Evolutionary conservation across 1,284 basidiomycete species (phyloP), one percentile per base, ranked within the genome.

Genomic region (Leccinum griseonigrum): DNA sequence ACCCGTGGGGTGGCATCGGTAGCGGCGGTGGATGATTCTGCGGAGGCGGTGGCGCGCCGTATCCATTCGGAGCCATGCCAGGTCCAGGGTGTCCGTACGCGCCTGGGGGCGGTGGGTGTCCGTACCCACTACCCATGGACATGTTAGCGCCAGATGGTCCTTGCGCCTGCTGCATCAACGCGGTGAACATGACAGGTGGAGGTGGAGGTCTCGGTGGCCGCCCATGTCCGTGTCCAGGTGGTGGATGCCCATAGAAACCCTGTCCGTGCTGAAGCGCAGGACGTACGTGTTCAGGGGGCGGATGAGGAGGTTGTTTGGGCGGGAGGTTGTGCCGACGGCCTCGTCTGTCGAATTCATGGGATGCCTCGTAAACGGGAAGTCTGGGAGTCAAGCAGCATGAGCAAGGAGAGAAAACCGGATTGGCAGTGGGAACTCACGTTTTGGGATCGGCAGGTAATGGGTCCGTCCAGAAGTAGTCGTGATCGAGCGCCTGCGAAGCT

Each of bases 381-480:
- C 91, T 94, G 32, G 2, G 14, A 13, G 38, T 31, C 61, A 54
- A 31, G 46, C 4, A 57, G 53, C 46, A 46, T 61, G 52, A 61
- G 32, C n/a, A 32, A 53, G n/a, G 13, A 46, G 31, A 22, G n/a
- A 31, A 60, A 52, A 48, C 3, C 2, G 9, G 57, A 58, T 59
- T 34, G 10, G 52, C n/a, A 46, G 10, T 56, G 58, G 54, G 26
- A 3, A 79, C 86, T 66, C 66, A 94, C 93, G 84, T 84, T 73
- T 88, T 90, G 0, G 91, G 87, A 76, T 91, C 89, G n/a, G 91
- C 92, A 14, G 93, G 89, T 32, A 92, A 69, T 0, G 93, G 93
- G 65, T 92, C 87, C 0, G 86, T 89, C 91, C 92, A 96, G 76
- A 97, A 97, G 77, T 97, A 97, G 57, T 94, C 88, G 71, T 97